A percentile compares a stretch with the other conserved stretches of the same genome.
Evolutionary conservation across 163 green algal genomes (phyloP).

Genomic region (Prototheca wickerhamii): DNA sequence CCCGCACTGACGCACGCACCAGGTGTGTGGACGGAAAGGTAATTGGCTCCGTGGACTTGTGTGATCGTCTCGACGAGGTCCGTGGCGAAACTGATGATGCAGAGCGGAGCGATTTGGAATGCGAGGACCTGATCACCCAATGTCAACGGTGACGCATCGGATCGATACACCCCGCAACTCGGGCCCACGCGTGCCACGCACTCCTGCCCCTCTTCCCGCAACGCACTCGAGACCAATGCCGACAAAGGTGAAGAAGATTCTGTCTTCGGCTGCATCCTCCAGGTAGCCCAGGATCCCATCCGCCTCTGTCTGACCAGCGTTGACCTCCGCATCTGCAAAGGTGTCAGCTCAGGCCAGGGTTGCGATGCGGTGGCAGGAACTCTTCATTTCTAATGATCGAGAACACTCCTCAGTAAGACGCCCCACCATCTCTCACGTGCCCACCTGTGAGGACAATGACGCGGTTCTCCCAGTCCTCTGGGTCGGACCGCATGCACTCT

Average conservation of each 20-base stretch:
- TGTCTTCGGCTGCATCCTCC: conserved; percentile 15
- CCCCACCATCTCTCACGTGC: background rate
- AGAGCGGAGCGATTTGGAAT: too few species aligned
- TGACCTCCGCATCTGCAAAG: conserved; percentile 17
- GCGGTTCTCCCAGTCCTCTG: conserved; percentile 11
- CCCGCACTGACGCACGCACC: conserved; percentile 5
- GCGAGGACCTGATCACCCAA: too few species aligned
- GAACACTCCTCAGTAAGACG: too few species aligned
- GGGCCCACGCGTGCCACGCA: background rate
- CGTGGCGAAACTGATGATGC: conserved; percentile 31
- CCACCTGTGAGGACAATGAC: conserved; percentile 29
- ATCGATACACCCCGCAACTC: too few species aligned
- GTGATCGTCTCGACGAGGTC: conserved; percentile 15
- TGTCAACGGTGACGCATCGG: too few species aligned
- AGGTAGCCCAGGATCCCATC: too few species aligned
- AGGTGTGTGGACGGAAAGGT: conserved; percentile 23
- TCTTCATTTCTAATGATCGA: too few species aligned
- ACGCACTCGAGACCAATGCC: conserved; percentile 7
- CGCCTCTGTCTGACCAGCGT: too few species aligned
- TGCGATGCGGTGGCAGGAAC: background rate
- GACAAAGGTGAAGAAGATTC: conserved; percentile 20
- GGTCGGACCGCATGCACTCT: conserved; percentile 10
- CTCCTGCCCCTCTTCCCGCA: background rate
- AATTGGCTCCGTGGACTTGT: conserved; percentile 18
- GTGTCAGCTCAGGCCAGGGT: background rate